phyloP scores from a whole-genome alignment of 1,284 basidiomycete species.

The Trametes pubescens region DNA sequence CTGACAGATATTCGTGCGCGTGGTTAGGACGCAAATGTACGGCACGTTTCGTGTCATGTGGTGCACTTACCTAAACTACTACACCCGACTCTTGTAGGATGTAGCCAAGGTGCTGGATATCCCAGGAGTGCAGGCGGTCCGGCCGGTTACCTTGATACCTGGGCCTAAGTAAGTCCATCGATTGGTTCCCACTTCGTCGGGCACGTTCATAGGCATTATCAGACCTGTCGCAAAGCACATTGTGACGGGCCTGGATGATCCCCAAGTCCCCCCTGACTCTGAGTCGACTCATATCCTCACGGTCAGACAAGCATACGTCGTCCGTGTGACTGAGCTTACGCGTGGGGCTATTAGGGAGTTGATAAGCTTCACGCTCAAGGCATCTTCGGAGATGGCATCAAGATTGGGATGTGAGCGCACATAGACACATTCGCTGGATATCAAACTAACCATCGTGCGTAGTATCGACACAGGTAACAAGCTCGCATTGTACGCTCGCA shows the following conservation, averaged over 20 bases:
- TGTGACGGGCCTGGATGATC: constrained; percentile 45
- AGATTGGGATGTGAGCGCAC: constrained; percentile 53
- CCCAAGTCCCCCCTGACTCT: constrained; percentile 43
- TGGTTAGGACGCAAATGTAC: constrained; percentile 23
- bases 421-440: neutral
- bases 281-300: constrained; percentile 48
- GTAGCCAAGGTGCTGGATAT: constrained; percentile 36
- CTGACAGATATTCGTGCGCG: neutral
- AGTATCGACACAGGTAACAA: constrained; percentile 46
- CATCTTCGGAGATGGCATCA: constrained; percentile 58
- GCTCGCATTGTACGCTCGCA: neutral
- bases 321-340: constrained; percentile 9
- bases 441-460: neutral
- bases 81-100: constrained; percentile 29
- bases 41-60: neutral
- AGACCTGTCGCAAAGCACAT: constrained; percentile 43
- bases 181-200: neutral
- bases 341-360: constrained; percentile 42
- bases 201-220: constrained; percentile 5
- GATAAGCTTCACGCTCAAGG: constrained; percentile 60
- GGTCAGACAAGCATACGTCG: constrained; percentile 23
- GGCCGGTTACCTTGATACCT: constrained; percentile 41
- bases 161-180: constrained; percentile 37
- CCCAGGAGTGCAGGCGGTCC: constrained; percentile 42
- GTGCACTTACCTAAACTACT: neutral